Evolutionary conservation across 768 basidiomycete species (phyloP).

Genomic region (Candolleomyces aberdarensis): DNA sequence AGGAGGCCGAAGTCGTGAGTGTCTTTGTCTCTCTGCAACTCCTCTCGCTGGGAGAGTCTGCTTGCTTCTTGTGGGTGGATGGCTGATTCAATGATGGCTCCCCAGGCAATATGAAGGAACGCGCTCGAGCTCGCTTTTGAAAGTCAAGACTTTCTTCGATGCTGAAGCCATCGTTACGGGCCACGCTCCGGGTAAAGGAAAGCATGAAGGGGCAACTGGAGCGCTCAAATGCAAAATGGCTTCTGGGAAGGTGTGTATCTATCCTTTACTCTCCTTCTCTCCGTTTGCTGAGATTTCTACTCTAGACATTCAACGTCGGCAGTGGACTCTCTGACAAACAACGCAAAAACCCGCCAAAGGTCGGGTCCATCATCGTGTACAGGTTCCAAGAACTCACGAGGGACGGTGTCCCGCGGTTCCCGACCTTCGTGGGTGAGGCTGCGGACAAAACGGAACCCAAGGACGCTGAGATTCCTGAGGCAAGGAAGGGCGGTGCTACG

Average conservation of each 20-base stretch:
- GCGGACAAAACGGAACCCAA: constrained; percentile 52
- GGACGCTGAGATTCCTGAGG: constrained; percentile 50
- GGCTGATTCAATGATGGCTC: not conserved
- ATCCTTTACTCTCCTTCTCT: not conserved
- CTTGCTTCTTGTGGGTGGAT: not conserved
- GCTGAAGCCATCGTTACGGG: constrained; percentile 60
- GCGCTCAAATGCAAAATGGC: constrained; percentile 57
- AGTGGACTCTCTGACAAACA: constrained; percentile 53
- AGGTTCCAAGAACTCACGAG: constrained; percentile 59
- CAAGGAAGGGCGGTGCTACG: constrained; percentile 4
- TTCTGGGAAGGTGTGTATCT: constrained; percentile 49
- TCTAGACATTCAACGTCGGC: constrained; percentile 54
- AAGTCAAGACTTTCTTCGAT: constrained; percentile 64
- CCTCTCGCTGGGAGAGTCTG: not conserved
- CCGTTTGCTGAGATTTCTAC: not conserved
- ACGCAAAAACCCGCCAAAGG: constrained; percentile 50
- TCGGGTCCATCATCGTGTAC: constrained; percentile 55
- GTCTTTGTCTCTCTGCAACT: not conserved
- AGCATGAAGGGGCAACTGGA: constrained; percentile 45
- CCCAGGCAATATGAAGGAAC: constrained; percentile 46
- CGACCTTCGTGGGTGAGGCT: constrained; percentile 50
- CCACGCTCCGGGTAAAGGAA: constrained; percentile 52
- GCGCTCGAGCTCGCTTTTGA: constrained; percentile 47
- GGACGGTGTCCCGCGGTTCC: constrained; percentile 58
- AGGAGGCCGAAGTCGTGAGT: constrained; percentile 47